A percentile compares a stretch with the other conserved stretches of the same genome.
Conservation (phyloP, 2,329 filamentous ascomycete species). For the Fusarium sp. region DNA sequence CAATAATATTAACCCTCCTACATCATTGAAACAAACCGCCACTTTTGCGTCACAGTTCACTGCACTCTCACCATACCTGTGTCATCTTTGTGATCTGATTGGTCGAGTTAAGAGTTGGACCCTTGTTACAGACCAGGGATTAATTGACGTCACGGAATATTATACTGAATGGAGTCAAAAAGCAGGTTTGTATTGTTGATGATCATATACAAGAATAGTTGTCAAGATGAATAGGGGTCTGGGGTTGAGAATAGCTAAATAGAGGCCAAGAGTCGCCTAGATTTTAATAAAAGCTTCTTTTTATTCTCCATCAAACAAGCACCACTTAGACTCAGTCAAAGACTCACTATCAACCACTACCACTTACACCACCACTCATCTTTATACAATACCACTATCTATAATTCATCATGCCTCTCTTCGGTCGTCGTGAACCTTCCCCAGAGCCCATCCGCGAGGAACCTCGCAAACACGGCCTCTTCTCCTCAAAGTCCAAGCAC, state of each 20-base stretch:
- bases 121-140: constrained; percentile 20
- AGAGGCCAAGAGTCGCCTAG: constrained; percentile 35
- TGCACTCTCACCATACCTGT: constrained; percentile 7
- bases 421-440: constrained; percentile 46
- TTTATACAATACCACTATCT: background rate
- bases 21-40: background rate
- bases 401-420: constrained; percentile 47
- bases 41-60: constrained; percentile 25
- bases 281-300: constrained; percentile 18
- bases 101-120: constrained; percentile 4
- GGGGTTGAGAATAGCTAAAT: constrained; percentile 9
- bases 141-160: constrained; percentile 31
- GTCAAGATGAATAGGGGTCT: background rate
- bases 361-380: background rate
- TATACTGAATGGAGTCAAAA: background rate
- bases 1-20: constrained; percentile 3
- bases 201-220: constrained; percentile 12
- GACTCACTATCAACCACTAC: background rate
- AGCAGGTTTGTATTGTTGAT: constrained; percentile 33
- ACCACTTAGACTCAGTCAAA: background rate
- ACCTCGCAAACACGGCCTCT: constrained; percentile 52
- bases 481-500: constrained; percentile 45
- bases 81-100: constrained; percentile 30
- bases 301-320: constrained; percentile 12
- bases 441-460: constrained; percentile 48